Base-by-base conservation (phyloP, 2,329 filamentous ascomycete species). In the Neonectria faginata region DNA sequence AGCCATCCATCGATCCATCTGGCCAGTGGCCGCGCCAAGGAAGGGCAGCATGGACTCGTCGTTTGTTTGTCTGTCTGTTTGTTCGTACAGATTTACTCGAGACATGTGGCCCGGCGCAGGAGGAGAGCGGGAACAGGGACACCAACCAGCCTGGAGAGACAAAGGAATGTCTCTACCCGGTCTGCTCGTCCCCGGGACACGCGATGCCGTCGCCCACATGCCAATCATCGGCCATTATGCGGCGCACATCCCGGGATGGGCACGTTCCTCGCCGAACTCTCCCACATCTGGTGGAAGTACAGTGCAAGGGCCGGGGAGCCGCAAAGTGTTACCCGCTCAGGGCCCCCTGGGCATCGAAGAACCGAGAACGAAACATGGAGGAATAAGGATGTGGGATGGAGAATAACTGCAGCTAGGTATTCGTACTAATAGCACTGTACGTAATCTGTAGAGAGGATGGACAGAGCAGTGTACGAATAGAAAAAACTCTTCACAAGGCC, bases 141-240 rank as follows among this genome's bases (percentile, higher is more conserved):
- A 54, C 54, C 39, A n/a, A 54, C 54, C 39, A n/a, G 51, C 33
- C 22, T 41, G 20, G 39, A 52, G 56, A 54, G 55, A 55, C 48
- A 50, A 22, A 16, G 42, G 60, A 57, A 58, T n/a, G 29, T 52
- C 45, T 41, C 47, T 57, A 59, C 63, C 59, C 27, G 56, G 50
- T 62, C 58, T 53, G 44, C 55, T 59, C 25, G 60, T 55, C 45
- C 45, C 36, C 52, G 41, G 58, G 48, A 67, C 59, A 58, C 63
- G 57, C 65, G 64, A 69, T 67, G 58, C 36, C 36, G 57, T 73
- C 65, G 68, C 57, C 58, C 62, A 66, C 71, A 74, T 74, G 65
- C 73, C 69, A 72, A 57, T 51, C 61, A 57, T 64, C 69, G 53
- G 58, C 65, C 66, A 64, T 54, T 42, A n/a, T 20, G 9, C n/a